These are phyloP conservation scores for Beauveria caledonica DNA, from an alignment of 2,329 filamentous ascomycete species.

Conservation along the genomic window DNA sequence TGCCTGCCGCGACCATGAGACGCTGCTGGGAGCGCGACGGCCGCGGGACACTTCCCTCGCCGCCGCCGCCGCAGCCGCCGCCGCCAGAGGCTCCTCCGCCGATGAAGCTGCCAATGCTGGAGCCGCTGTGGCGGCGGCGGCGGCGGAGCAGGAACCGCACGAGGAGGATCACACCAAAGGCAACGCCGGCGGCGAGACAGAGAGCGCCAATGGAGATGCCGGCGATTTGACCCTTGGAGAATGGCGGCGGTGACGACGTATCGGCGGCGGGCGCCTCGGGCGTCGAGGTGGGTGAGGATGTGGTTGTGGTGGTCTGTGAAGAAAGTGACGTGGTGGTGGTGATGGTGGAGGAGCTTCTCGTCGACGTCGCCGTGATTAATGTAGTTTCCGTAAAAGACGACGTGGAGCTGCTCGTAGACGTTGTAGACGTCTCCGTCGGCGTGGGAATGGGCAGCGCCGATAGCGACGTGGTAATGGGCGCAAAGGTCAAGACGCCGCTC, in stretches of 20 bases:
- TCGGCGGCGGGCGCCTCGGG: conserved; percentile 10
- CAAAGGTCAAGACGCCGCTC: conserved; percentile 22
- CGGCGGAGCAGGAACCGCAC: conserved; percentile 27
- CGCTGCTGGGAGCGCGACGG: too few species aligned
- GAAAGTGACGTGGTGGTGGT: neutral
- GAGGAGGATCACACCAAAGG: conserved; percentile 38
- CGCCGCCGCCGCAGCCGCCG: neutral
- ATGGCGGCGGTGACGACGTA: conserved; percentile 6
- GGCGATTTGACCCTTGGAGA: conserved; percentile 40
- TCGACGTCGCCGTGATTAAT: neutral
- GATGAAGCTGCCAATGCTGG: conserved; percentile 31
- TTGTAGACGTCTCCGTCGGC: neutral
- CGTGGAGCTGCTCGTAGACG: conserved; percentile 4
- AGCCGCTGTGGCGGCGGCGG: conserved; percentile 31
- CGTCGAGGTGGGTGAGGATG: conserved; percentile 13
- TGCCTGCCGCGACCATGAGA: too few species aligned
- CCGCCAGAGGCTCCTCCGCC: conserved; percentile 19
- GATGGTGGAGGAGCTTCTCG: neutral
- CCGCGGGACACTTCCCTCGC: too few species aligned
- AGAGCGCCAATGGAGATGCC: conserved; percentile 50
- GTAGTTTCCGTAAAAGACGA: conserved; percentile 4
- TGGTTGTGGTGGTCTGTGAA: conserved; percentile 8
- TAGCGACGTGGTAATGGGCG: conserved; percentile 13
- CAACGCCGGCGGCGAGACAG: conserved; percentile 37
- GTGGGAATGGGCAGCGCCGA: neutral